These are phyloP conservation scores for Fraxinus sp. DNA, from an alignment of 305 asterid genomes.

Conservation along the genomic window DNA sequence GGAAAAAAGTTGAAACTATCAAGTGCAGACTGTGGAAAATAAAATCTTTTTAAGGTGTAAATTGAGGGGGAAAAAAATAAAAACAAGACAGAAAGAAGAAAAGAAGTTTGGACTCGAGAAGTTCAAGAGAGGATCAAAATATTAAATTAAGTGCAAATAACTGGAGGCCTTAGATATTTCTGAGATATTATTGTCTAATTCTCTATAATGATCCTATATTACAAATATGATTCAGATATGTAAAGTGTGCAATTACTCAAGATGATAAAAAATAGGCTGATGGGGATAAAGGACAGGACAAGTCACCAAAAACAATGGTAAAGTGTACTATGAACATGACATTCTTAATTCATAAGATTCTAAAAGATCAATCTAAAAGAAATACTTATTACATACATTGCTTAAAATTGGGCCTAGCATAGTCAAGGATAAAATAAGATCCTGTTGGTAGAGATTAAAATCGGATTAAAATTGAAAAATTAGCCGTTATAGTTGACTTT, in stretches of 20 bases:
- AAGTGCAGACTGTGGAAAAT: neutral
- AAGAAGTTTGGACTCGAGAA: neutral
- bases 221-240: conserved; percentile 14
- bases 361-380: neutral
- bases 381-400: neutral
- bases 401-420: neutral
- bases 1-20: neutral
- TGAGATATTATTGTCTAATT: conserved; percentile 23
- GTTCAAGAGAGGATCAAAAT: neutral
- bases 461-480: too few species aligned
- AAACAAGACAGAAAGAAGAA: conserved; percentile 1
- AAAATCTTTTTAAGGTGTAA: neutral
- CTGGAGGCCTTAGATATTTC: conserved; percentile 12
- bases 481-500: too few species aligned
- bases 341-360: conserved; percentile 25
- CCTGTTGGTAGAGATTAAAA: too few species aligned
- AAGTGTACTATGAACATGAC: conserved; percentile 38
- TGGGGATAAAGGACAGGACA: conserved; percentile 42
- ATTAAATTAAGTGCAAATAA: conserved; percentile 11
- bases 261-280: conserved; percentile 25
- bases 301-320: conserved; percentile 40
- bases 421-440: neutral
- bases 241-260: conserved; percentile 23
- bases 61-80: neutral
- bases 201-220: conserved; percentile 26